Evolutionary conservation across 139 green algal species (phyloP), one percentile per base, ranked within the genome.

Genomic region (Chlamydomonas asymmetrica): DNA sequence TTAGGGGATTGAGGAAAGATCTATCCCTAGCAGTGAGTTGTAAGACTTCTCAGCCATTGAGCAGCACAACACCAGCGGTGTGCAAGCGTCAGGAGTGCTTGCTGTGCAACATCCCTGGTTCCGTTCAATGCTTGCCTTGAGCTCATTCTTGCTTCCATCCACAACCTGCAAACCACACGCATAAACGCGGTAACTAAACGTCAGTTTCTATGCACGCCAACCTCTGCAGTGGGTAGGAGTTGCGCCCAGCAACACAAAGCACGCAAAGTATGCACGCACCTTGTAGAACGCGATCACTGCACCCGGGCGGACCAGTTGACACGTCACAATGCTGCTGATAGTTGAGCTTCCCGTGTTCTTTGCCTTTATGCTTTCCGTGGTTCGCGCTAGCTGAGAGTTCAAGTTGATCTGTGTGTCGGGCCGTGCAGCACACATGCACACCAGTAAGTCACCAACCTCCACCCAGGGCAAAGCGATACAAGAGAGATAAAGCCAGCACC

Each of bases 381-480:
- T 66, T 3, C 71, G 63, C 18, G 66, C 78, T 10, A 83, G 75
- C 78, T 83, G 78, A 31, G 63, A 75, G 65, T 74, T 74, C 35
- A 83, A 65, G 64, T 73, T 83, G 64, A 83, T 83, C 78, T 83
- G 76, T 68, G n/a, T n/a, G n/a, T n/a, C n/a, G n/a, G n/a, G n/a
- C n/a, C n/a, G n/a, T n/a, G 23, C 5, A 50, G 29, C 59, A 65
- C n/a, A 8, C 56, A 63, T 20, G 22, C 32, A 32, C 57, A 64
- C 27, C 32, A 16, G 29, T 27, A 37, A 37, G 57, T 20, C 22
- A 35, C 16, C 57, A 64, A 27, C n/a, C n/a, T n/a, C n/a, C n/a
- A n/a, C n/a, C n/a, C n/a, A n/a, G n/a, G n/a, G n/a, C n/a, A 64
- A 64, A 16, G 23, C 27, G 22, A 37, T 64, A 20, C 20, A 56